A percentile compares a stretch with the other conserved stretches of the same genome.
Conservation (phyloP, 148 eudicot species). For the Euryodendron excelsum region DNA sequence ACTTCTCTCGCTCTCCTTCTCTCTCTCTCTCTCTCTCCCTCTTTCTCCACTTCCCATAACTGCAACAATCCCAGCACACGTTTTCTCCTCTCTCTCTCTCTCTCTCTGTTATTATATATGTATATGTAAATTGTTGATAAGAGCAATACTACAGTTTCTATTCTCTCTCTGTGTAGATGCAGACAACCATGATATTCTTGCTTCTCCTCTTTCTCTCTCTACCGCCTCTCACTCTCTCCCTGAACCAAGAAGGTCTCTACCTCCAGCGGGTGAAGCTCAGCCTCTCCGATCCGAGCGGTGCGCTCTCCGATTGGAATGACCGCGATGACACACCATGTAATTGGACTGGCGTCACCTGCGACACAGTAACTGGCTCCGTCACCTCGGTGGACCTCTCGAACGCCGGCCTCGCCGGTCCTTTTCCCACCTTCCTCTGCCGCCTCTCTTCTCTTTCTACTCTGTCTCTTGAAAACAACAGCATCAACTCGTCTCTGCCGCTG, state of each 20-base stretch:
- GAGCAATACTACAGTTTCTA: too few relatives aligned
- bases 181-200: neutral
- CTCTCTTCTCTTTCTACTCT: conserved; percentile 36
- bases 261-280: conserved; percentile 21
- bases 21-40: too few relatives aligned
- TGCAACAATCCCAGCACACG: too few relatives aligned
- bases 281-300: conserved; percentile 24
- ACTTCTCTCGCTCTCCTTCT: too few relatives aligned
- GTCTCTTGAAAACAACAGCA: conserved; percentile 32
- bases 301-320: conserved; percentile 30
- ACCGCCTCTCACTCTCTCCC: conserved; percentile 5
- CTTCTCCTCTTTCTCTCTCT: neutral
- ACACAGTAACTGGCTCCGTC: conserved; percentile 17
- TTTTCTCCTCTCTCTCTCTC: too few relatives aligned
- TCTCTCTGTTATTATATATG: too few relatives aligned
- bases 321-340: conserved; percentile 39
- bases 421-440: conserved; percentile 39
- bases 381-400: conserved; percentile 25
- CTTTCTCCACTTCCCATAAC: too few relatives aligned
- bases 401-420: conserved; percentile 33
- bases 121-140: too few relatives aligned
- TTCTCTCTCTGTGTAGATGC: too few relatives aligned
- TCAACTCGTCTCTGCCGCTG: conserved; percentile 37
- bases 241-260: conserved; percentile 38
- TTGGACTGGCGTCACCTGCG: conserved; percentile 48